These are phyloP conservation scores for Fagus crenata DNA, from an alignment of 306 rosid genomes.

Conservation along the genomic window DNA sequence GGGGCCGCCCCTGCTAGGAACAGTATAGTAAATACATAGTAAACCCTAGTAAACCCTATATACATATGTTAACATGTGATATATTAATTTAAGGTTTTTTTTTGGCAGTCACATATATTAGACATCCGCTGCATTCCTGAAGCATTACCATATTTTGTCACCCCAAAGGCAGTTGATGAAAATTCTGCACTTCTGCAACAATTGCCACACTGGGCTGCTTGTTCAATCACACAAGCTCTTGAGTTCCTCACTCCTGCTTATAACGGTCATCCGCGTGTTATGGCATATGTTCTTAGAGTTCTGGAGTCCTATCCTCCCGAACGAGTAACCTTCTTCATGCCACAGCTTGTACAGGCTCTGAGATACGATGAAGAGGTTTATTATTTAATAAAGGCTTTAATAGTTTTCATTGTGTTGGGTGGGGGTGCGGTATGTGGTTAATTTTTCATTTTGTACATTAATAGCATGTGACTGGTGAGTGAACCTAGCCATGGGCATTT, in stretches of 20 bases:
- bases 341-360: slow-evolving; percentile 94
- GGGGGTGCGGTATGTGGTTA: neutral
- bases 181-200: slow-evolving; percentile 91
- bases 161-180: slow-evolving; percentile 90
- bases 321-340: slow-evolving; percentile 93
- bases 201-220: slow-evolving; percentile 99
- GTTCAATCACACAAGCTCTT: slow-evolving; percentile 94
- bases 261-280: slow-evolving; percentile 96
- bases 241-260: slow-evolving; percentile 93
- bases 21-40: no score
- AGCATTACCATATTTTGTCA: slow-evolving; percentile 93
- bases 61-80: no score
- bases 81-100: slow-evolving; percentile 21
- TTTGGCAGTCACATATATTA: slow-evolving; percentile 70
- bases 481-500: neutral
- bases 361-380: slow-evolving; percentile 94
- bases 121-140: slow-evolving; percentile 87
- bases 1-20: no score
- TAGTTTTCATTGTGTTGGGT: slow-evolving; percentile 8
- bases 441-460: neutral
- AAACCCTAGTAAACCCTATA: no score
- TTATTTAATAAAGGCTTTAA: slow-evolving; percentile 29
- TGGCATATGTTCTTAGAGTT: slow-evolving; percentile 97
- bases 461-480: neutral
- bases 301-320: slow-evolving; percentile 96